Evolutionary conservation across 345 rosid genomes (phyloP), one percentile per base, ranked within the genome.

Genomic region (Camelina laxa): DNA sequence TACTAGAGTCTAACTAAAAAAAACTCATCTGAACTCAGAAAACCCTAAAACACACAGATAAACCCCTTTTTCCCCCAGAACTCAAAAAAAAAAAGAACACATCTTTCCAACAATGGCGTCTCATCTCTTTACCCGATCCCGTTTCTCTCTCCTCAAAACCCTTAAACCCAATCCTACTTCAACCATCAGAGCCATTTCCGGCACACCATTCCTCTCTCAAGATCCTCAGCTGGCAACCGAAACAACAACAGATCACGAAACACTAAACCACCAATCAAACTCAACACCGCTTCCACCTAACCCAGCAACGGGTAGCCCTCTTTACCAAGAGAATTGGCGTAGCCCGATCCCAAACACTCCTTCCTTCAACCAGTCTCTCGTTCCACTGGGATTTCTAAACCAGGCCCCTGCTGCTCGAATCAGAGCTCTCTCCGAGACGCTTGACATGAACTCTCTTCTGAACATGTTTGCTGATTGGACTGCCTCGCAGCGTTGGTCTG

Each of bases 231-330:
- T 86, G 69, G 88, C 84, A 58, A 82, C 85, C 19, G 91, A 91
- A 5, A 67, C 30, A 5, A 67, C 84, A 48, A 2, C 62, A 38
- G 71, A 72, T 16, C 27, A 75, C 62, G 72, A 74, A 7, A 9
- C 74, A 16, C 5, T 69, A 7, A 20, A 24, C 7, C 49, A 31
- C 2, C 55, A 20, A 21, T n/a, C 61, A 17, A n/a, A 10, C 5
- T 58, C 82, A 3, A 70, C 89, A 0, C 86, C 92, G 31, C 90
- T 94, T 54, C 99, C 97, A 2, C 96, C 99, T 0, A 95, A 88
- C 76, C 97, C 99, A 0, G 91, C 94, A 5, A 77, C 96, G 20
- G 98, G 96, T 38, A 90, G 97, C 73, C 97, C 98, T 0, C 83
- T 90, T 53, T 94, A 91, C 78, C 84, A 78, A 16, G 92, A 91